Base-by-base conservation (phyloP, 257 asterid genomes). In the Cynanchum wilfordii region DNA sequence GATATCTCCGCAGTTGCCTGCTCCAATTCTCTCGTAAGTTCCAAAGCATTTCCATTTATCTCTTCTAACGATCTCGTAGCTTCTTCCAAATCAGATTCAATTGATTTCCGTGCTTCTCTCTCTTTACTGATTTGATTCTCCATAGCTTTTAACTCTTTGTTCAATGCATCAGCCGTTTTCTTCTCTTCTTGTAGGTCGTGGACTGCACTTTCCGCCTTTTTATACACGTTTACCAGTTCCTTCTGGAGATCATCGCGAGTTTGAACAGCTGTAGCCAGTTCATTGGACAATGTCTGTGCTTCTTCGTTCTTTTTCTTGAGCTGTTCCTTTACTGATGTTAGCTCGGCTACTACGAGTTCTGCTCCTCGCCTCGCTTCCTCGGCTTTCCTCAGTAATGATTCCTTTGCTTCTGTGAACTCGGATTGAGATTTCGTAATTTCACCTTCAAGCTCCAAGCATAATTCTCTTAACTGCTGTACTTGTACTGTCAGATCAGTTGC, bases 1-100 rank as follows among this genome's bases (percentile, higher is more conserved):
- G 89, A 83, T 33, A 88, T 71, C 70, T 74, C 81, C 52, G 87
- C 69, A 68, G 59, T 85, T 0, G 97, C 89, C 27, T 75, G 75
- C 83, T 87, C 86, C 63, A 94, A 75, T 36, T 88, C 93, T 66
- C 77, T 82, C 0, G 89, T 75, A 42, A 89, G 83, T 33, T 66
- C 73, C 50, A 79, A 40, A 0, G 80, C 83, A 24, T 81, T 86
- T 49, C 47, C 81, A 60, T 87, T 94, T 71, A 89, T 81, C 79
- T 83, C 92, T 3, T 82, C 84, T 0, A 91, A 86, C 67, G 93
- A 86, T 81, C 80, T 86, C 20, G 85, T 79, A n/a, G 88, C 84
- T 77, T 79, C 86, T 45, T 82, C 87, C 74, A 91, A 52, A 62
- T 88, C 89, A 20, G 55, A 75, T 79, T 91, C 90, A 54, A 94